Evolutionary conservation across 179 eudicot genomes (phyloP), one percentile per base, ranked within the genome.

Genomic region (Silene noctiflora): DNA sequence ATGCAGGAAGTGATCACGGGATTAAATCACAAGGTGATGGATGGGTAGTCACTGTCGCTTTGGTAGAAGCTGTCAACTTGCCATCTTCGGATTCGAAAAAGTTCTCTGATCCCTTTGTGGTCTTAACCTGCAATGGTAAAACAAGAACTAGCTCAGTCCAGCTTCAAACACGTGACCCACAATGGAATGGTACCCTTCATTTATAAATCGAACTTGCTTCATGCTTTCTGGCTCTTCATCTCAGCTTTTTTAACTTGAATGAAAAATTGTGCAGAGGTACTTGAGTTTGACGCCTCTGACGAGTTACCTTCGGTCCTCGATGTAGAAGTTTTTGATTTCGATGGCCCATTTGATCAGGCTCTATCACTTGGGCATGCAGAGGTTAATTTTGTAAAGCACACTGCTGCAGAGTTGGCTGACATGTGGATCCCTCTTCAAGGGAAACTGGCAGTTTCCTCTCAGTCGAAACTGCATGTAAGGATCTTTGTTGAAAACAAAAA

Each of bases 11-110:
- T 74, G 97, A 91, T 80, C 93, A 86, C 80, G 95, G 98, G 78
- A 79, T 91, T 67, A 93, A 86, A 85, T 88, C 91, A 22, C 95
- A 87, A 83, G 97, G 98, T 77, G 98, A 91, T 75, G 98, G 98
- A 66, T 93, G 98, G 98, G 87, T 89, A 60, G 88, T 91, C 65
- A 93, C 97, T 59, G 89, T 84, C 27, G 98, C 95, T 51, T 79
- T 93, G 82, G 84, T 93, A 70, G 93, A 91, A 80, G 98, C 90
- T 29, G 81, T 62, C 62, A 88, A 87, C 78, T 85, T 93, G 80
- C 82, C 88, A 56, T 82, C 83, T 16, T 62, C 83, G 72, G 89
- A 88, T 68, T 62, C 89, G 14, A 77, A 81, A n/a, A 91, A 78
- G 58, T 69, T 81, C 48, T 86, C 91, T 21, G 95, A 91, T 80